Evolutionary conservation across 108 stramenopile genomes (phyloP).

Genomic region (Fragilaria crotonensis): DNA sequence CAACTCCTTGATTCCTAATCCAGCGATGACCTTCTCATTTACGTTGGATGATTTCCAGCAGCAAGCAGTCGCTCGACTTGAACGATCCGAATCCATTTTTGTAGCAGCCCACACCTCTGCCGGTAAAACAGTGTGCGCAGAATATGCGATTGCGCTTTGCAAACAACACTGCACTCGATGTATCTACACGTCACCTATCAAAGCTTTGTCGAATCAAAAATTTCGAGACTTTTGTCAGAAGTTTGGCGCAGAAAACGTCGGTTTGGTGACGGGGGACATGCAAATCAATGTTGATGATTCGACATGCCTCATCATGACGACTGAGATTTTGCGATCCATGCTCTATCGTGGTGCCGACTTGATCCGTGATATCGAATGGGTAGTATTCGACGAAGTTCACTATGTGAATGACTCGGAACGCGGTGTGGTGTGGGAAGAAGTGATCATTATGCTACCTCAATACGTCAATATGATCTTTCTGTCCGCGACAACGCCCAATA

Average conservation of each 20-base stretch:
- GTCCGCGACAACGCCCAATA: slow-evolving; percentile 96
- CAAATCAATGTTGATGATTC: slow-evolving; percentile 66
- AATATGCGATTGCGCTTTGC: slow-evolving; percentile 86
- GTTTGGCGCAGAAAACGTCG: slow-evolving; percentile 76
- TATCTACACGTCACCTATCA: slow-evolving; percentile 92
- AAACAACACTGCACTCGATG: slow-evolving; percentile 64
- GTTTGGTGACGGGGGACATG: slow-evolving; percentile 87
- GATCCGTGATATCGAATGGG: slow-evolving; percentile 49
- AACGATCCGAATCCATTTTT: slow-evolving; percentile 81
- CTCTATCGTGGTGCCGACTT: slow-evolving; percentile 88
- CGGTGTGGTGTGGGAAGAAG: slow-evolving; percentile 92
- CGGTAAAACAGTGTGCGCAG: slow-evolving; percentile 91
- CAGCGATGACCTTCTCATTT: slow-evolving; percentile 63
- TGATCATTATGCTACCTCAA: slow-evolving; percentile 94
- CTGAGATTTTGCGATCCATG: slow-evolving; percentile 87
- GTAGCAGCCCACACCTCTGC: slow-evolving; percentile 93
- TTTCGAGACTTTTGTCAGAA: slow-evolving; percentile 82
- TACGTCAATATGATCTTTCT: slow-evolving; percentile 92
- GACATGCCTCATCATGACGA: slow-evolving; percentile 92
- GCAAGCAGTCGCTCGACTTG: slow-evolving; percentile 80
- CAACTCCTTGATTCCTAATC: slow-evolving; percentile 57
- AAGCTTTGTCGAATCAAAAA: slow-evolving; percentile 93
- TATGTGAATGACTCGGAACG: slow-evolving; percentile 88
- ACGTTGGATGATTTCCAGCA: slow-evolving; percentile 89
- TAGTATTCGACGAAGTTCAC: slow-evolving; percentile 90